A percentile compares a stretch with the other conserved stretches of the same genome.
Evolutionary conservation across 1,284 basidiomycete species (phyloP).

Genomic region (Cutaneotrichosporon sp.): DNA sequence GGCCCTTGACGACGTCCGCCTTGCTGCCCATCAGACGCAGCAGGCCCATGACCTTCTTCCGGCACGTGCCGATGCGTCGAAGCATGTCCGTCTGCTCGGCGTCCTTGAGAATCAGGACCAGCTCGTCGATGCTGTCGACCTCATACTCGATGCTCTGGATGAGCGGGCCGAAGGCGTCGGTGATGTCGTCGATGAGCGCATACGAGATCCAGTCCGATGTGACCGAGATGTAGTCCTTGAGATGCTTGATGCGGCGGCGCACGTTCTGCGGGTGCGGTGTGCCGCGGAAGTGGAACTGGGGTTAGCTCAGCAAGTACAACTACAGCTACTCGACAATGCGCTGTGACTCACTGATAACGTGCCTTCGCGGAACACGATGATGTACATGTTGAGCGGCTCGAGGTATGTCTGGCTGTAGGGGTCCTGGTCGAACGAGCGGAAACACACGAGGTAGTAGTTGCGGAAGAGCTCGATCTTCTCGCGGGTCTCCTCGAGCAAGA

Average conservation of each 20-base stretch:
- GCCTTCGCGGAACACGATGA: conserved; percentile 98
- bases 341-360: conserved; percentile 72
- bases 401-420: conserved; percentile 96
- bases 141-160: conserved; percentile 99
- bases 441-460: conserved; percentile 99
- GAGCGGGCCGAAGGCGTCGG: conserved; percentile 97
- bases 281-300: conserved; percentile 92
- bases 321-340: neutral
- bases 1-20: conserved; percentile 98
- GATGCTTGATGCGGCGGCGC: conserved; percentile 95
- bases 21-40: conserved; percentile 96
- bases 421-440: conserved; percentile 99
- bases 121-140: conserved; percentile 97
- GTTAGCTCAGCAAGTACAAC: no score
- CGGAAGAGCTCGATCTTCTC: conserved; percentile 99
- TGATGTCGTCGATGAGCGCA: conserved; percentile 99
- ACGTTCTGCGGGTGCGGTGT: conserved; percentile 99
- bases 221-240: conserved; percentile 98
- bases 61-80: conserved; percentile 88
- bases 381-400: conserved; percentile 99
- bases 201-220: conserved; percentile 99
- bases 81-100: conserved; percentile 80
- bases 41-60: conserved; percentile 99
- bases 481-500: conserved; percentile 97
- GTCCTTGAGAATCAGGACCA: conserved; percentile 93